phyloP scores from a whole-genome alignment of 192 early-diverging fungal genomes.

The Gaertneriomyces sp. region DNA sequence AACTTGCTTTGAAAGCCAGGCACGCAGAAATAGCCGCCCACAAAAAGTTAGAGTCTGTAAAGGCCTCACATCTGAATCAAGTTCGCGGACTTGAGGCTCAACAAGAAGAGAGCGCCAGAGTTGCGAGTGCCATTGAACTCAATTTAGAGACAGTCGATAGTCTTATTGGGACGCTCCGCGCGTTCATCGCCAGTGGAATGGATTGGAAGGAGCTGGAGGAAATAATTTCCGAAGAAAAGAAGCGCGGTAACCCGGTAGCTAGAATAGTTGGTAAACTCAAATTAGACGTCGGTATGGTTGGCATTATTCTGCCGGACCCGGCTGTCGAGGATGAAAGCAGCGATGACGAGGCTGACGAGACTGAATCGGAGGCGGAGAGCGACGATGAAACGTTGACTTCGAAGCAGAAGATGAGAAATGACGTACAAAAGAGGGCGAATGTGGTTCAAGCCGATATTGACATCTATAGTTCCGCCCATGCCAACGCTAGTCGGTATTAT shows the following conservation, averaged over 20 bases:
- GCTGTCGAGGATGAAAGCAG: constrained; percentile 19
- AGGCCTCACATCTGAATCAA: constrained; percentile 72
- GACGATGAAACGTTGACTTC: constrained; percentile 37
- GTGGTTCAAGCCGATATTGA: constrained; percentile 74
- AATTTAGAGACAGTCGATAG: constrained; percentile 83
- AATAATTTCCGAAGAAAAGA: constrained; percentile 77
- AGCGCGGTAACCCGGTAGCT: constrained; percentile 76
- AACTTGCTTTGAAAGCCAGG: constrained; percentile 63
- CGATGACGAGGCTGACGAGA: constrained; percentile 55
- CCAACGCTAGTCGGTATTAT: constrained; percentile 88
- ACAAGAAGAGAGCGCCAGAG: constrained; percentile 63
- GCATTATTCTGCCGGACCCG: constrained; percentile 53
- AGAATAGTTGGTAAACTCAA: constrained; percentile 69
- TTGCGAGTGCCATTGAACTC: constrained; percentile 80
- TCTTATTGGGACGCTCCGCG: constrained; percentile 80
- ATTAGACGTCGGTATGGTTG: constrained; percentile 77
- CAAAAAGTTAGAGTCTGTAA: constrained; percentile 81
- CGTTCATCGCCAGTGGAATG: constrained; percentile 86
- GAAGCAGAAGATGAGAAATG: constrained; percentile 34
- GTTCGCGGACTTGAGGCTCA: constrained; percentile 71
- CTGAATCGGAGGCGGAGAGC: constrained; percentile 47
- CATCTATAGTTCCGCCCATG: constrained; percentile 81
- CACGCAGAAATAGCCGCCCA: constrained; percentile 70
- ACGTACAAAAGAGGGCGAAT: background rate
- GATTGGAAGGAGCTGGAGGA: constrained; percentile 95